A percentile compares a stretch with the other conserved stretches of the same genome.
phyloP scores from a whole-genome alignment of 192 early-diverging fungal genomes.

The Coemansia sp. region DNA sequence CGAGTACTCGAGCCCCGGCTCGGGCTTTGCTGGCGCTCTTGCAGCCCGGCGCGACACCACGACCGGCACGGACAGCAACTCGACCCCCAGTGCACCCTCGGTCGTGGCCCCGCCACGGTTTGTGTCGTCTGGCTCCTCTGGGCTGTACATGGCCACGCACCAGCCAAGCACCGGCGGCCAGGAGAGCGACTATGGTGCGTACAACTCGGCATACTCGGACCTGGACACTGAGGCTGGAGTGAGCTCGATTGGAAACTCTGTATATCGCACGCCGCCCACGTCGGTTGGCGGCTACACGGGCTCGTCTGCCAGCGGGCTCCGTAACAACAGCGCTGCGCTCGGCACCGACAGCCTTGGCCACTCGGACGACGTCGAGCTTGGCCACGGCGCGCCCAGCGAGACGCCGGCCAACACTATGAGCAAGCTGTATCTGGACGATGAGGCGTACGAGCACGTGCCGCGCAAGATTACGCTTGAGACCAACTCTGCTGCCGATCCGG shows the following conservation, averaged over 20 bases:
- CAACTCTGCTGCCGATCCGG: slow-evolving; percentile 39
- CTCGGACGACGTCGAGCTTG: slow-evolving; percentile 10
- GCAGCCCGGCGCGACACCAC: slow-evolving; percentile 13
- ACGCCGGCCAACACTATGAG: slow-evolving; percentile 38
- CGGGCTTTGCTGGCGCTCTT: slow-evolving; percentile 14
- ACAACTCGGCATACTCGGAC: slow-evolving; percentile 34
- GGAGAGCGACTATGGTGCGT: slow-evolving; percentile 28
- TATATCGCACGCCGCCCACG: slow-evolving; percentile 48
- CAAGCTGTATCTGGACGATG: slow-evolving; percentile 45
- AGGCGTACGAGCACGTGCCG: slow-evolving; percentile 36
- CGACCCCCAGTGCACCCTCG: no score
- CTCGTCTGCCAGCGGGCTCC: slow-evolving; percentile 10
- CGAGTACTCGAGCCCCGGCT: slow-evolving; percentile 22
- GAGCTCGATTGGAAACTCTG: slow-evolving; percentile 45
- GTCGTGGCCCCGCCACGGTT: background rate
- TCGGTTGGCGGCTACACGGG: slow-evolving; percentile 35
- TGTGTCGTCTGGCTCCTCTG: background rate
- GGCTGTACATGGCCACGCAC: slow-evolving; percentile 1
- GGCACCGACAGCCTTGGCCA: background rate
- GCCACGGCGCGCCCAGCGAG: slow-evolving; percentile 26
- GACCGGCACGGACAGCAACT: background rate
- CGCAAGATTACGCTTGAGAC: slow-evolving; percentile 39
- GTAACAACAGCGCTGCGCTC: background rate
- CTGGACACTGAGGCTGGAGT: slow-evolving; percentile 44
- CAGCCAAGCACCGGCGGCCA: background rate